phyloP scores from a whole-genome alignment of 352 stramenopile genomes.

The Globisporangium abappressorium region DNA sequence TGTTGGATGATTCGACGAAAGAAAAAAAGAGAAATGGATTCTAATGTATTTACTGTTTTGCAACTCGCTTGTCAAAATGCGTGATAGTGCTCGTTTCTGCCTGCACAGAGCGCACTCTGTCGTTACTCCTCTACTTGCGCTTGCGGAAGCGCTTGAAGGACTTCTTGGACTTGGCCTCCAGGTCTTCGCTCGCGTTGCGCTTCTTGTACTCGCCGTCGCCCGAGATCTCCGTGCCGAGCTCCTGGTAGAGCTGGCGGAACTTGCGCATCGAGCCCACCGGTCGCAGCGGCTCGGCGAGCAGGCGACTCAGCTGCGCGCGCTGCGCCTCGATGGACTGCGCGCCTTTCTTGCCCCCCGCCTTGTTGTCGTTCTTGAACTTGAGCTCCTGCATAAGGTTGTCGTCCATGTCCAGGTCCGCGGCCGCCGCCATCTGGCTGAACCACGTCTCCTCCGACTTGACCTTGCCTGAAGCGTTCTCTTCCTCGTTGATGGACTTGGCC shows the following conservation, averaged over 20 bases:
- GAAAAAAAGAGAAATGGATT: not conserved
- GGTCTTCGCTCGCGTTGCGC: conserved; percentile 70
- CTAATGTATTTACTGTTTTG: not conserved
- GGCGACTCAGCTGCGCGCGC: conserved; percentile 48
- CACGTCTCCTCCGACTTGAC: conserved; percentile 81
- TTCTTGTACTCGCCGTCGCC: conserved; percentile 74
- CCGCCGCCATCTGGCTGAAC: conserved; percentile 84
- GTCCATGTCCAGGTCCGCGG: conserved; percentile 77
- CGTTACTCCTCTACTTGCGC: conserved; percentile 16
- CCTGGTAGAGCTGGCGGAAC: conserved; percentile 78
- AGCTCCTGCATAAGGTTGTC: conserved; percentile 73
- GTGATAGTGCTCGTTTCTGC: not conserved
- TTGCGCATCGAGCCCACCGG: conserved; percentile 79
- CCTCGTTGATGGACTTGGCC: conserved; percentile 76
- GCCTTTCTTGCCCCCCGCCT: conserved; percentile 35
- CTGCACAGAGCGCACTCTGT: not conserved
- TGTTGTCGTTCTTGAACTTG: conserved; percentile 59
- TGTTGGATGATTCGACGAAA: not conserved
- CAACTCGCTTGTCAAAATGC: not conserved
- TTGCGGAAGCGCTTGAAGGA: conserved; percentile 80
- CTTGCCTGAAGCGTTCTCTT: conserved; percentile 73
- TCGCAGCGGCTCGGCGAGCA: conserved; percentile 62
- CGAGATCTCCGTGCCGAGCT: conserved; percentile 60
- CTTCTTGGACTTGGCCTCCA: conserved; percentile 74
- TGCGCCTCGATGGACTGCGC: conserved; percentile 45